Evolutionary conservation across 768 basidiomycete species (phyloP).

Genomic region (Kondoa malvinella): DNA sequence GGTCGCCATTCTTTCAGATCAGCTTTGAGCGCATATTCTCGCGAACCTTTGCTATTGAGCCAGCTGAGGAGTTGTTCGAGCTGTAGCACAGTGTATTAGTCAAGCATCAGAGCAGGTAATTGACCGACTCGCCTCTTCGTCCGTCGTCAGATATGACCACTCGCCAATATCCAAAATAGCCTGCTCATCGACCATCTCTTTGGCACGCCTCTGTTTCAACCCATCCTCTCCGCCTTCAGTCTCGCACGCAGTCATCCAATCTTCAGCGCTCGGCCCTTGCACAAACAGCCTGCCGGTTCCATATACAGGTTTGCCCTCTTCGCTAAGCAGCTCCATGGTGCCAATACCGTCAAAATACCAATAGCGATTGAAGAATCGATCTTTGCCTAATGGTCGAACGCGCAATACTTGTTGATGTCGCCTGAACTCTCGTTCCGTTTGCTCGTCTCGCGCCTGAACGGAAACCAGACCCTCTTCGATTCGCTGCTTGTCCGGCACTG

Average conservation of each 20-base stretch:
- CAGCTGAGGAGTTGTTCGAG: slow-evolving; percentile 66
- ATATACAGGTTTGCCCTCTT: slow-evolving; percentile 58
- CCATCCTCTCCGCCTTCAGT: neutral
- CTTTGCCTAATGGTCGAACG: slow-evolving; percentile 71
- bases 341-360: slow-evolving; percentile 40
- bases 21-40: slow-evolving; percentile 65
- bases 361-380: slow-evolving; percentile 77
- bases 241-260: slow-evolving; percentile 45
- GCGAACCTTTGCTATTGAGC: slow-evolving; percentile 79
- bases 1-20: slow-evolving; percentile 65
- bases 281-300: slow-evolving; percentile 80
- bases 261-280: slow-evolving; percentile 75
- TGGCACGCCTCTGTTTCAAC: slow-evolving; percentile 12
- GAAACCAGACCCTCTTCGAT: slow-evolving; percentile 70
- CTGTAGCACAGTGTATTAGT: slow-evolving; percentile 37
- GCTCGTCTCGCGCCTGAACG: slow-evolving; percentile 47
- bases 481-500: slow-evolving; percentile 1
- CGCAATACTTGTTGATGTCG: slow-evolving; percentile 68
- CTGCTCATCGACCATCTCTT: slow-evolving; percentile 40
- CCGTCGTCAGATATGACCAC: slow-evolving; percentile 78
- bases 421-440: slow-evolving; percentile 84
- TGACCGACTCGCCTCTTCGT: slow-evolving; percentile 59
- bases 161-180: slow-evolving; percentile 56
- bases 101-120: neutral
- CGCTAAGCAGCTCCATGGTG: slow-evolving; percentile 19